Conservation (phyloP, 140 eudicot genomes). For the Cichorium intybus region DNA sequence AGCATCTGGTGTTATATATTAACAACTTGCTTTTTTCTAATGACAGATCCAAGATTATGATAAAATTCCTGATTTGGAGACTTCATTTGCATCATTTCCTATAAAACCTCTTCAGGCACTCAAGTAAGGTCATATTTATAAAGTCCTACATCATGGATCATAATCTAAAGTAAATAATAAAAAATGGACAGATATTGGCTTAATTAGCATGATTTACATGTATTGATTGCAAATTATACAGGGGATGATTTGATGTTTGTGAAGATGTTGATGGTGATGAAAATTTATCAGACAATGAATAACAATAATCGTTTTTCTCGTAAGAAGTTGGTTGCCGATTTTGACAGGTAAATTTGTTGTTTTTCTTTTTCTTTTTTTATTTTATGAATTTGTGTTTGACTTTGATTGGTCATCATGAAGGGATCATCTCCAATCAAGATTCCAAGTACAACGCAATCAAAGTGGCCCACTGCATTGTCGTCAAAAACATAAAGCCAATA, state of each 20-base stretch:
- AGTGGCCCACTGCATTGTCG: constrained; percentile 85
- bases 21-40: constrained; percentile 6
- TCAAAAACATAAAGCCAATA: constrained; percentile 53
- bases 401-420: constrained; percentile 37
- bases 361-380: neutral
- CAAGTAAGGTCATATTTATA: constrained; percentile 52
- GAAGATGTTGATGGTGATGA: constrained; percentile 64
- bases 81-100: constrained; percentile 80
- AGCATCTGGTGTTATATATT: constrained; percentile 5
- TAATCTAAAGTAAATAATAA: neutral
- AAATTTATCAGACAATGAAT: constrained; percentile 46
- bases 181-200: neutral
- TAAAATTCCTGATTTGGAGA: constrained; percentile 63
- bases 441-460: constrained; percentile 53
- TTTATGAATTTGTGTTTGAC: neutral
- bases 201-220: neutral
- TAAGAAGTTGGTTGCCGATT: constrained; percentile 50
- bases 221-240: constrained; percentile 22
- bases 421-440: constrained; percentile 58
- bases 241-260: constrained; percentile 90
- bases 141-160: neutral
- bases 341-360: constrained; percentile 54
- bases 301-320: constrained; percentile 49
- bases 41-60: constrained; percentile 82
- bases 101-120: constrained; percentile 93